Base-by-base conservation (phyloP, 1,284 basidiomycete genomes). In the Marasmius tenuissimus region DNA sequence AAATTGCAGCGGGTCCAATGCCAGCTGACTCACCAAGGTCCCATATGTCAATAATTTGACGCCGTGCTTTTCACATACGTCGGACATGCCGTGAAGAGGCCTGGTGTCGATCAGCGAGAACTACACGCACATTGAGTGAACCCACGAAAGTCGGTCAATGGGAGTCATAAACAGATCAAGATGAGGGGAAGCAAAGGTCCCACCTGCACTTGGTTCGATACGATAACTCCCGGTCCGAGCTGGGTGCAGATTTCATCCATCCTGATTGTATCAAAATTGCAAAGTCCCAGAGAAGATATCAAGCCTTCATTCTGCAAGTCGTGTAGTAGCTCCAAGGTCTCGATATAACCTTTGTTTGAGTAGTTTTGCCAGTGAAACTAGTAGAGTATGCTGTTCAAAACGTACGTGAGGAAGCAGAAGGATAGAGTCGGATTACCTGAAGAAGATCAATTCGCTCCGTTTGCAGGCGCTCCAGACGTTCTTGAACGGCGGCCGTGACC, bases 321-420 rank as follows among this genome's bases (percentile, higher is more conserved):
- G 39, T 78, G 78, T 10, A 93, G 78, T 63, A 87, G 78, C 42
- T 79, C 76, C 49, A 93, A 75, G 0, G 88, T 87, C 0, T 75
- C 77, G 39, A 93, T 71, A 72, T 93, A 93, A 14, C 81, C 82
- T 65, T 82, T 84, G 72, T 91, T 84, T 22, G 81, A 78, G 71
- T 93, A 93, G 71, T 93, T 84, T 68, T 92, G 85, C 91, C 91
- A 93, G 67, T 93, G 86, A 70, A 93, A 88, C 91, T 92, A 66
- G 22, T 20, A 42, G 42, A 47, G 38, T 34, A 56, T 37, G 20
- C 14, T 12, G 37, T 6, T 47, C 6, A 6, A 39, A 39, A 39
- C 2, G 1, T 34, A 33, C 45, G 55, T 51, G 57, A 58, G 35
- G 35, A 27, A 53, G 55, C 40, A 56, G 70, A 57, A 27, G 27